Evolutionary conservation across 495 filamentous ascomycete species (phyloP).

Genomic region (Podospora australis): DNA sequence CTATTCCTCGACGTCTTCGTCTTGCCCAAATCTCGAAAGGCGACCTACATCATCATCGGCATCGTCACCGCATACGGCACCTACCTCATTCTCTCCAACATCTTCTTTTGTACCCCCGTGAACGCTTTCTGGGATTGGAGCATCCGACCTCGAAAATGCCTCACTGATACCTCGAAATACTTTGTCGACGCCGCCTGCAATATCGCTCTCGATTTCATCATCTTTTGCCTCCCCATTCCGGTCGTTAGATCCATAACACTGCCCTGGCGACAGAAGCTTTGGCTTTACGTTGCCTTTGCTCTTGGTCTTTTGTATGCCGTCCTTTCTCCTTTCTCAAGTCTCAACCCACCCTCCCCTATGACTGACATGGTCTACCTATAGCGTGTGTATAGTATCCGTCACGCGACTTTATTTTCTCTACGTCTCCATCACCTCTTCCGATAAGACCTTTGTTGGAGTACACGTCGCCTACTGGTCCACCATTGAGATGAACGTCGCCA

Average conservation of each 20-base stretch:
- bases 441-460: background rate
- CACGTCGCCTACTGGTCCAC: conserved; percentile 23
- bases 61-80: conserved; percentile 10
- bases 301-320: conserved; percentile 18
- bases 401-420: conserved; percentile 18
- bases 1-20: conserved; percentile 23
- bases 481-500: conserved; percentile 26
- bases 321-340: background rate
- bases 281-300: conserved; percentile 11
- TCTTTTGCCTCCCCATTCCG: conserved; percentile 28
- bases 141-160: conserved; percentile 1
- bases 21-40: conserved; percentile 7
- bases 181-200: conserved; percentile 12
- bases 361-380: background rate
- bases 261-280: conserved; percentile 14
- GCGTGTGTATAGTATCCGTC: conserved; percentile 25
- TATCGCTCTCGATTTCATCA: conserved; percentile 22
- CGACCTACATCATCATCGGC: conserved; percentile 8
- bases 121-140: conserved; percentile 6
- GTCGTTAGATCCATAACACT: conserved; percentile 18
- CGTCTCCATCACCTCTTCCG: conserved; percentile 17
- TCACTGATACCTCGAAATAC: background rate
- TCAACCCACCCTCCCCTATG: background rate
- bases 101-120: conserved; percentile 17
- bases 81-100: conserved; percentile 4